phyloP scores from a whole-genome alignment of 441 rosid species.

The Populus trichocarpa region DNA sequence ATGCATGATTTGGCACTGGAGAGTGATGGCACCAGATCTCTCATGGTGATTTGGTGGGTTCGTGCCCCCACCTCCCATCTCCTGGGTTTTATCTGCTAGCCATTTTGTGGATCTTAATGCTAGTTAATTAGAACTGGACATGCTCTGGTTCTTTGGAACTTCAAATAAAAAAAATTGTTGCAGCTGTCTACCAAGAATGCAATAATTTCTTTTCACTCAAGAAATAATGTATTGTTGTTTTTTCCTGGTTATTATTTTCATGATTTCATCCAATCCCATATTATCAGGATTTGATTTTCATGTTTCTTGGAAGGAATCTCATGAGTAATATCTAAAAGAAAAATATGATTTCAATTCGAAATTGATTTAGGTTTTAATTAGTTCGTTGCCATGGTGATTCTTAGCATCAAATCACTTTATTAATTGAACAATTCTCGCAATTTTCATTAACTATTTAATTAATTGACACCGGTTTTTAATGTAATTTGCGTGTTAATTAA shows the following conservation, averaged over 20 bases:
- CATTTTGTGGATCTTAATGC: not conserved
- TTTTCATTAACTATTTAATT: not conserved
- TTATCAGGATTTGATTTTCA: too few relatives aligned
- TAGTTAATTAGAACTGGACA: not conserved
- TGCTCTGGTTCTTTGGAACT: not conserved
- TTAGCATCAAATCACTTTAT: not conserved
- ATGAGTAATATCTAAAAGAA: not conserved
- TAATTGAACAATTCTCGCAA: not conserved
- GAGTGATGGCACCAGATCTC: not conserved
- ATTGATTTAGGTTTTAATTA: too few relatives aligned
- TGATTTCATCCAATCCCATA: too few relatives aligned
- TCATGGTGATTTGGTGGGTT: conserved; percentile 7
- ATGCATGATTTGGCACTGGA: conserved; percentile 1
- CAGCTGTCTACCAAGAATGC: not conserved
- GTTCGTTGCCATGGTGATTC: too few relatives aligned
- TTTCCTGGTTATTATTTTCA: too few relatives aligned
- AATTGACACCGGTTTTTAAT: too few relatives aligned
- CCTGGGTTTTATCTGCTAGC: not conserved
- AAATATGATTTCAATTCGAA: too few relatives aligned
- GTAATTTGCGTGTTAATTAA: too few relatives aligned
- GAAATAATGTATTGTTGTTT: too few relatives aligned
- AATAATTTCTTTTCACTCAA: too few relatives aligned
- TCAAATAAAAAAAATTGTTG: not conserved
- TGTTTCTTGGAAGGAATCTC: too few relatives aligned
- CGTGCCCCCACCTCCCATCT: not conserved